A percentile compares a stretch with the other conserved stretches of the same genome.
Evolutionary conservation across 176 grass and related monocot genomes (phyloP).

Genomic region (Triticum aestivum): IWGSC_CS_RefSeq_v2.1 NC_057797.1:36835842-36836341

Average conservation of each 20-base stretch:
- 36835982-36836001: background rate
- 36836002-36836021: background rate
- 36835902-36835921: background rate
- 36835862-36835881: background rate
- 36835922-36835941: background rate
- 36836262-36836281: background rate
- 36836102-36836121: background rate
- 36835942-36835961: no score
- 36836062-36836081: background rate
- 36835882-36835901: background rate
- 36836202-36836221: background rate
- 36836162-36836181: background rate
- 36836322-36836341: background rate
- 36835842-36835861: background rate
- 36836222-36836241: constrained; percentile 5
- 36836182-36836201: background rate
- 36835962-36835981: background rate
- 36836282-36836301: background rate
- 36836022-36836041: background rate
- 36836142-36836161: background rate
- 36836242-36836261: background rate
- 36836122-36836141: background rate
- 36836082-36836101: background rate
- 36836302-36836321: background rate
- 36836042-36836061: background rate